Base-by-base conservation (phyloP, 768 basidiomycete genomes). In the Clitopilus hobsonii region DNA sequence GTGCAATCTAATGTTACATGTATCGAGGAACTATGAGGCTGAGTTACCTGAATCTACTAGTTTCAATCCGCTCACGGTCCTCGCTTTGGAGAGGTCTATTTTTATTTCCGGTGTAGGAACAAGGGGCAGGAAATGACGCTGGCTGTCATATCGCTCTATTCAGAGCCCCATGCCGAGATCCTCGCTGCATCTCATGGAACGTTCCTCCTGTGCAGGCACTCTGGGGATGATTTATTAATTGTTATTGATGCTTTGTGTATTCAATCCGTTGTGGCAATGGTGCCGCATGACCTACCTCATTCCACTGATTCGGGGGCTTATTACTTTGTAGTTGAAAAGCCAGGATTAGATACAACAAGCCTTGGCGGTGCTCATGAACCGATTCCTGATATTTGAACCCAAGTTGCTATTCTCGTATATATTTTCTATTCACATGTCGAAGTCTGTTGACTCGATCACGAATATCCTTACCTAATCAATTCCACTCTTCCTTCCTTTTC, bases 211-310 rank as follows among this genome's bases (percentile, higher is more conserved):
- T 67, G 64, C 8, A 2, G 13, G 1, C 53, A 60, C 5, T 41
- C 47, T 0, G 53, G 63, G 0, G 23, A 55, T 13, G 22, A 49
- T 18, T 26, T 27, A 14, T 54, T 63, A 5, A 13, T 51, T 20
- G 36, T 65, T 2, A 51, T 61, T 13, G 16, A 51, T 2, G 28
- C 60, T 6, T 57, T 54, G 27, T 5, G 13, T 5, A 66, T 69
- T 41, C 26, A 48, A 0, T 65, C 65, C 10, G 55, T 67, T 18
- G 57, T 70, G 8, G 65, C 63, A 1, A 69, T 69, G 65, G 30
- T 32, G 16, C 30, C 30, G 7, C 30, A 32, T 16, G 16, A 16
- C 16, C 16, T 16, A 32, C n/a, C n/a, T n/a, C n/a, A n/a, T n/a
- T 32, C 7, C 30, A 32, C 16, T 7, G 30, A 32, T 16, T 32